phyloP scores from a whole-genome alignment of 2,329 filamentous ascomycete species.

The Anthostomella pinea region DNA sequence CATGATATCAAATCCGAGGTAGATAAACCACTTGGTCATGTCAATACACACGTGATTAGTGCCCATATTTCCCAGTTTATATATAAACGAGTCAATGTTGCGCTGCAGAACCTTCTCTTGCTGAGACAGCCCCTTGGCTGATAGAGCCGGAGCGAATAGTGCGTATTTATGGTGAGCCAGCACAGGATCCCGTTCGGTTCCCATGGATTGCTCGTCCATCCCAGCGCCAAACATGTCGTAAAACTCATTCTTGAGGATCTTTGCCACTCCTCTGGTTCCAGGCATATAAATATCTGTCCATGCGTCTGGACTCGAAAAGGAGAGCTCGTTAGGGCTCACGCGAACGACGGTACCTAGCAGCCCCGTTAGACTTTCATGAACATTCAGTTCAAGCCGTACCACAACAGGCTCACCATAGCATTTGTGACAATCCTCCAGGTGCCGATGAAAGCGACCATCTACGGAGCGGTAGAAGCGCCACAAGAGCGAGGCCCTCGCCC shows the following conservation, averaged over 20 bases:
- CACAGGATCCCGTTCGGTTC: background rate
- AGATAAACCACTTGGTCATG: constrained; percentile 7
- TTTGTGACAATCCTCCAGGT: background rate
- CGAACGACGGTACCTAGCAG: background rate
- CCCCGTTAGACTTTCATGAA: background rate
- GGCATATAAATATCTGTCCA: background rate
- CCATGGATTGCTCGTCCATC: background rate
- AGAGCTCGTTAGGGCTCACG: background rate
- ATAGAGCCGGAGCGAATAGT: constrained; percentile 3
- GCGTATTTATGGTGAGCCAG: background rate
- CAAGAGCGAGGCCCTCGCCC: background rate
- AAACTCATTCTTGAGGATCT: background rate
- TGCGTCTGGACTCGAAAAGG: background rate
- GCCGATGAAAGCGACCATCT: background rate
- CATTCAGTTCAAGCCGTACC: background rate
- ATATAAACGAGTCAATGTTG: constrained; percentile 1
- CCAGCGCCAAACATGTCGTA: background rate
- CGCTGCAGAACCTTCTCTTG: constrained; percentile 7
- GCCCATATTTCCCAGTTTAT: constrained; percentile 1
- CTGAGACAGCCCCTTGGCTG: constrained; percentile 1
- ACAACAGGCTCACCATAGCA: background rate
- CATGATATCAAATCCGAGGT: constrained; percentile 9
- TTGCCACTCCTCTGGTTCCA: too few species aligned
- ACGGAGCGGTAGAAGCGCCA: background rate
- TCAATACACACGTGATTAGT: constrained; percentile 1